Percentiles rank a stretch among this genome's conserved stretches.
These are phyloP conservation scores for Laguncularia racemosa DNA, from an alignment of 345 rosid genomes.

Conservation along the genomic window DNA sequence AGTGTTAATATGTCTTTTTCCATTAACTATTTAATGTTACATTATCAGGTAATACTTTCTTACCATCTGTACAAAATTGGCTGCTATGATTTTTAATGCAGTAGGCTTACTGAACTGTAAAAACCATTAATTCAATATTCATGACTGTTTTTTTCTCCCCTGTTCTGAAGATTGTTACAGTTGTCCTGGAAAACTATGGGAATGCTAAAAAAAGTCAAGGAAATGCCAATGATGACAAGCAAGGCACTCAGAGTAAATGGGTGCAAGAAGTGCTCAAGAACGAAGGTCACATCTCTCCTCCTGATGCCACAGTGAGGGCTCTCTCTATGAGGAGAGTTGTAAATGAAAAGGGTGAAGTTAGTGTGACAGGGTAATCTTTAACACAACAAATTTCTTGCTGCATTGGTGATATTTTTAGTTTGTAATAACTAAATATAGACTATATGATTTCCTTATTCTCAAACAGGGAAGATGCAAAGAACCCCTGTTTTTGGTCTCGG, in stretches of 20 bases:
- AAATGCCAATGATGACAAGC: conserved; percentile 16
- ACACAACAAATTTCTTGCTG: conserved; percentile 11
- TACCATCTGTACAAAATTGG: too few species aligned
- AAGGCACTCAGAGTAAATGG: conserved; percentile 47
- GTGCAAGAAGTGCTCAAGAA: conserved; percentile 68
- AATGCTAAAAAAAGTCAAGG: conserved; percentile 25
- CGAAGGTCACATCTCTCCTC: conserved; percentile 50
- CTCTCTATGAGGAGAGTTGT: conserved; percentile 78
- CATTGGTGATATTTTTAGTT: conserved; percentile 3
- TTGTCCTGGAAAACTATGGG: conserved; percentile 79
- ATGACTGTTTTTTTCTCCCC: background rate
- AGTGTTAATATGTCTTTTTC: too few species aligned
- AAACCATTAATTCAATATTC: background rate
- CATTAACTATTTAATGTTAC: too few species aligned
- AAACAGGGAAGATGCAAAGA: conserved; percentile 60
- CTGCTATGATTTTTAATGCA: too few species aligned
- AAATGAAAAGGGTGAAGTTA: conserved; percentile 72
- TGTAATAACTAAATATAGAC: conserved; percentile 6
- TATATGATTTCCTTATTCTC: conserved; percentile 14
- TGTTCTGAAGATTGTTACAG: conserved; percentile 70
- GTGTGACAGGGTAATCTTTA: conserved; percentile 50
- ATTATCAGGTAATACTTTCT: too few species aligned
- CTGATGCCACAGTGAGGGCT: conserved; percentile 33
- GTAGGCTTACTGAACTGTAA: background rate
- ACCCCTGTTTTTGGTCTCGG: conserved; percentile 92